Conservation (phyloP, 352 stramenopile genomes). For the Pythium brassicae region DNA sequence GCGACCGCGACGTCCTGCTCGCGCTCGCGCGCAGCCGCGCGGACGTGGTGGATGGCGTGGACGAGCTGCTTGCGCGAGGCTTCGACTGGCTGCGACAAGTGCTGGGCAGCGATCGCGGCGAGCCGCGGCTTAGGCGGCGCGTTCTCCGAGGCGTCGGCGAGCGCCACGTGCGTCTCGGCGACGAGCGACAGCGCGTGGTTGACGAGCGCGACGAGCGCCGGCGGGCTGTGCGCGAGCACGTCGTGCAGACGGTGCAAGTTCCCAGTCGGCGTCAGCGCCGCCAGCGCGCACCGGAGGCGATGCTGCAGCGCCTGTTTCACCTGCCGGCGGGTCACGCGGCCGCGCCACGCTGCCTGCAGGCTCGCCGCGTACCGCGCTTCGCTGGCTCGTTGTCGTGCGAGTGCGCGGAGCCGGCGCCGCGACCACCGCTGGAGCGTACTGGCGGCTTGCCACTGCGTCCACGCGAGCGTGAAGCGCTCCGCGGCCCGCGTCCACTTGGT, state of each 20-base stretch:
- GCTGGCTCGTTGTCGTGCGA: slow-evolving; percentile 11
- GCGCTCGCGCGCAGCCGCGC: slow-evolving; percentile 21
- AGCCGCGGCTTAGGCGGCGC: slow-evolving; percentile 23
- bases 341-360: slow-evolving; percentile 50
- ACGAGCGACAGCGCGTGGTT: slow-evolving; percentile 53
- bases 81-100: slow-evolving; percentile 27
- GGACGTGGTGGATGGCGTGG: slow-evolving; percentile 38
- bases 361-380: slow-evolving; percentile 22
- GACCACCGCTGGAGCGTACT: slow-evolving; percentile 28
- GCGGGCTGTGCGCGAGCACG: slow-evolving; percentile 25
- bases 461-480: slow-evolving; percentile 25
- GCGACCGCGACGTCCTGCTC: slow-evolving; percentile 23
- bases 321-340: slow-evolving; percentile 21
- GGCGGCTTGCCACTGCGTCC: slow-evolving; percentile 32
- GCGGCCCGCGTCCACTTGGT: slow-evolving; percentile 25
- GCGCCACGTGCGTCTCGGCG: slow-evolving; percentile 41
- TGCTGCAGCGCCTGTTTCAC: slow-evolving; percentile 43
- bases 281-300: slow-evolving; percentile 34
- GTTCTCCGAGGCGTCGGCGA: slow-evolving; percentile 18
- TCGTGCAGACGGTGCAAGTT: slow-evolving; percentile 59
- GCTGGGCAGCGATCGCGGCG: slow-evolving; percentile 28
- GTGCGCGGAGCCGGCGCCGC: slow-evolving; percentile 21
- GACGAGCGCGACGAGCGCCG: slow-evolving; percentile 26
- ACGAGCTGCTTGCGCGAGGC: slow-evolving; percentile 44
- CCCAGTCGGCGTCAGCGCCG: slow-evolving; percentile 46